phyloP scores from a whole-genome alignment of 176 grass and related monocot genomes.

The Triticum urartu region DNA sequence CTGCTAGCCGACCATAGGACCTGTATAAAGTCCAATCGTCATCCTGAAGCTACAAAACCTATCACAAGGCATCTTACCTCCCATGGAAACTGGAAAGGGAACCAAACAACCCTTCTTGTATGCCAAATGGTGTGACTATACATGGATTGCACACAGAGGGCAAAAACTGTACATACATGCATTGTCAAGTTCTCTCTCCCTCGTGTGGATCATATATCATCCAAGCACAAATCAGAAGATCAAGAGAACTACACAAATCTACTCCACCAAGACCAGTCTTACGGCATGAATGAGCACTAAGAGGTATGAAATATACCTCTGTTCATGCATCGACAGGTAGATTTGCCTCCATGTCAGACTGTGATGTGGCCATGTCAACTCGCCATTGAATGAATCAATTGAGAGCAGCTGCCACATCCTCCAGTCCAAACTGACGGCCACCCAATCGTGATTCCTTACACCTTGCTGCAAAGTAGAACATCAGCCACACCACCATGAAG shows the following conservation, averaged over 20 bases:
- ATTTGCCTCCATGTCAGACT: constrained; percentile 1
- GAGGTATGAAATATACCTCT: constrained; percentile 43
- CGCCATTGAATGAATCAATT: constrained; percentile 46
- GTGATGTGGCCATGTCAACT: background rate
- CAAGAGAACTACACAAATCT: constrained; percentile 36
- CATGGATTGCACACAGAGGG: constrained; percentile 19
- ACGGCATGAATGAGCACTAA: constrained; percentile 3
- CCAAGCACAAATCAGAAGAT: constrained; percentile 22
- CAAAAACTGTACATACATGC: constrained; percentile 56
- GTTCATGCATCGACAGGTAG: background rate
- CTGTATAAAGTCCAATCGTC: constrained; percentile 28
- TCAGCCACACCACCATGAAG: constrained; percentile 92
- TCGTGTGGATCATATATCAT: constrained; percentile 20
- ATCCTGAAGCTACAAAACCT: constrained; percentile 39
- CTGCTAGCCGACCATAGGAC: constrained; percentile 11
- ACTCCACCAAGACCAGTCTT: constrained; percentile 7
- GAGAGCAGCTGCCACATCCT: constrained; percentile 78
- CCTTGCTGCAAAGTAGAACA: constrained; percentile 75
- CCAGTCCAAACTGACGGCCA: constrained; percentile 64
- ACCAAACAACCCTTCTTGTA: constrained; percentile 22
- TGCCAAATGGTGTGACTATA: constrained; percentile 32
- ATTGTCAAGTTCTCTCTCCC: constrained; percentile 32
- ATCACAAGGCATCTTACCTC: constrained; percentile 29
- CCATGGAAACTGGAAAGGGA: constrained; percentile 9
- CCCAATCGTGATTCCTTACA: constrained; percentile 60